phyloP scores from a whole-genome alignment of 108 stramenopile species.

The Cyclotella sp. region DNA sequence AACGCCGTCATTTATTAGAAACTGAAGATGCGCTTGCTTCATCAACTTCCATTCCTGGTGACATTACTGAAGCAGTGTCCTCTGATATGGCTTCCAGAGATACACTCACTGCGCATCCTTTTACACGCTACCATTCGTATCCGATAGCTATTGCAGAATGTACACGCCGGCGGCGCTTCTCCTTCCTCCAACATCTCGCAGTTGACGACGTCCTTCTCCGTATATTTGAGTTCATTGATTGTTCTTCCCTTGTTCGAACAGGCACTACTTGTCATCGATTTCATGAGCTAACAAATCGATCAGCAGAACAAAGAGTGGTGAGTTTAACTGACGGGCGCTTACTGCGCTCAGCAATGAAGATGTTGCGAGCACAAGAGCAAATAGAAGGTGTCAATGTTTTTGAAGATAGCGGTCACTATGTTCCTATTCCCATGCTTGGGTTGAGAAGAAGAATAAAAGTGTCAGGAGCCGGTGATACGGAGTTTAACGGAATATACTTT shows the following conservation, averaged over 20 bases:
- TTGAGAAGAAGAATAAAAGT: conserved; percentile 62
- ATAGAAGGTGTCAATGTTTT: conserved; percentile 59
- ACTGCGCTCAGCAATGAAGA: conserved; percentile 67
- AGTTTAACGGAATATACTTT: conserved; percentile 85
- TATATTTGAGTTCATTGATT: conserved; percentile 75
- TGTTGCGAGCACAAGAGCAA: conserved; percentile 78
- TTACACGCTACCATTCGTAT: not conserved
- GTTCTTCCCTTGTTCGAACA: conserved; percentile 64
- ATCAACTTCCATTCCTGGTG: not conserved
- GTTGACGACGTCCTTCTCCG: conserved; percentile 78
- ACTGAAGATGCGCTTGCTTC: conserved; percentile 31
- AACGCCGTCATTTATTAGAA: conserved; percentile 39
- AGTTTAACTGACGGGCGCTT: conserved; percentile 58
- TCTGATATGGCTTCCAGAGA: not conserved
- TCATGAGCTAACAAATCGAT: conserved; percentile 57
- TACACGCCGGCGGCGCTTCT: conserved; percentile 24
- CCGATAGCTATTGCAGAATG: not conserved
- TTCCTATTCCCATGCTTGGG: conserved; percentile 75
- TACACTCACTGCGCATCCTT: conserved; percentile 6
- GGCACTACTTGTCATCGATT: conserved; percentile 71
- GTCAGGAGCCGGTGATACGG: conserved; percentile 69
- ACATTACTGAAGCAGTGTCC: conserved; percentile 3
- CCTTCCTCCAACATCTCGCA: conserved; percentile 67
- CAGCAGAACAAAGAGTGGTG: conserved; percentile 64
- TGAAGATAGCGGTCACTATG: conserved; percentile 38